These are phyloP conservation scores for Chalciporus pseudorubinellus DNA, from an alignment of 768 basidiomycete genomes.

Conservation along the genomic window DNA sequence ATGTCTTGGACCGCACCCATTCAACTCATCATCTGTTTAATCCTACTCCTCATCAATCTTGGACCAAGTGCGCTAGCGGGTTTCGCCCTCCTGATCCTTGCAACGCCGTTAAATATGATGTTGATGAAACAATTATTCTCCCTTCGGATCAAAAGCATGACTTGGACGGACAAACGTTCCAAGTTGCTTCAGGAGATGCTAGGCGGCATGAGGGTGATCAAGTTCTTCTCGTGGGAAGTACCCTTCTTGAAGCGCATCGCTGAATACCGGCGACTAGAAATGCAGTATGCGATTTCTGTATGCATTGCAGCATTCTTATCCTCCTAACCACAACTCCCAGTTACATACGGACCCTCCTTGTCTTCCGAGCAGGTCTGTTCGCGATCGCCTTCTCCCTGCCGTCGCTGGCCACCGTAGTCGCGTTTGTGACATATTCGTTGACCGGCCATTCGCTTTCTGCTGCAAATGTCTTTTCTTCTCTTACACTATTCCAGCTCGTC, in stretches of 20 bases:
- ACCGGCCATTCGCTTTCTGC: constrained; percentile 68
- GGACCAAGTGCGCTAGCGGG: constrained; percentile 59
- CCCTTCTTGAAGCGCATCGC: constrained; percentile 77
- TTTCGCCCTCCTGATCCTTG: constrained; percentile 62
- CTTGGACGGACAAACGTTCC: constrained; percentile 87
- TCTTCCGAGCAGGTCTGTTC: constrained; percentile 65
- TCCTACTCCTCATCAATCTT: constrained; percentile 70
- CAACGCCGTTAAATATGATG: constrained; percentile 68
- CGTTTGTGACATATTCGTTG: constrained; percentile 74
- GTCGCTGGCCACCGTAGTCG: constrained; percentile 71
- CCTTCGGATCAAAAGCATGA: constrained; percentile 72
- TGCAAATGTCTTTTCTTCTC: constrained; percentile 76
- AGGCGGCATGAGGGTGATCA: constrained; percentile 88
- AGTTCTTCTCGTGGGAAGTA: constrained; percentile 85
- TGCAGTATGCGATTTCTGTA: constrained; percentile 41
- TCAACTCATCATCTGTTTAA: constrained; percentile 73
- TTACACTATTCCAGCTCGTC: constrained; percentile 82
- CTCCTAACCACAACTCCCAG: constrained; percentile 28
- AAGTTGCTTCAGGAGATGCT: constrained; percentile 88
- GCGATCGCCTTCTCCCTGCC: constrained; percentile 73
- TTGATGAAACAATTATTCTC: constrained; percentile 65
- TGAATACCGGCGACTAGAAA: constrained; percentile 68
- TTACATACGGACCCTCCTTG: constrained; percentile 62
- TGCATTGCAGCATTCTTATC: background rate
- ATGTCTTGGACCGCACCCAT: constrained; percentile 78